phyloP scores from a whole-genome alignment of 2,329 filamentous ascomycete genomes.

The Ophiocordyceps camponoti-floridani region DNA sequence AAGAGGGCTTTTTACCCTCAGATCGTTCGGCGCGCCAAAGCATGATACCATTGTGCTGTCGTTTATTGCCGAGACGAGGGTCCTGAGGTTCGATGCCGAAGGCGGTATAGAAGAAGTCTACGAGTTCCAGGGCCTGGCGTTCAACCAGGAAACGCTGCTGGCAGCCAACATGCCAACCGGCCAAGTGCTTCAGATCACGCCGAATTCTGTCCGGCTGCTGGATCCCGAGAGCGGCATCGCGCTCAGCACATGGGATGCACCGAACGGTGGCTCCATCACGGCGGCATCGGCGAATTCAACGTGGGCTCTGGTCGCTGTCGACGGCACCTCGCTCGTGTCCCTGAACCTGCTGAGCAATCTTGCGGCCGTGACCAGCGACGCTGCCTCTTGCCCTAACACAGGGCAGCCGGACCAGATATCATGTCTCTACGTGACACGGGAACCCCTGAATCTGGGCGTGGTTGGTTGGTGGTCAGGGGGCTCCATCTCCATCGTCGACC shows the following conservation, averaged over 20 bases:
- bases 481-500: constrained; percentile 53
- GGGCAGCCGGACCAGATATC: constrained; percentile 51
- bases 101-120: constrained; percentile 78
- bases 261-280: constrained; percentile 43
- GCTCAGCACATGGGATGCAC: constrained; percentile 39
- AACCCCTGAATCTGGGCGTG: constrained; percentile 49
- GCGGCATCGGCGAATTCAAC: constrained; percentile 57
- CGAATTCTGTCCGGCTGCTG: constrained; percentile 40
- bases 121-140: constrained; percentile 49
- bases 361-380: constrained; percentile 37
- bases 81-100: constrained; percentile 56
- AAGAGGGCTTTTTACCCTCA: constrained; percentile 54
- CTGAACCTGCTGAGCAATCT: constrained; percentile 45
- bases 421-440: constrained; percentile 58
- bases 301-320: constrained; percentile 55
- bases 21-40: constrained; percentile 26
- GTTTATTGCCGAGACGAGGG: constrained; percentile 65
- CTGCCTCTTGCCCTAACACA: constrained; percentile 28
- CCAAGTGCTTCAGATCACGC: constrained; percentile 60
- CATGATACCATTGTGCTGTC: constrained; percentile 63
- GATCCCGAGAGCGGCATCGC: constrained; percentile 38
- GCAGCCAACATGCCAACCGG: constrained; percentile 45
- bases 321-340: constrained; percentile 55
- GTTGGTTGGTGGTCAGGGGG: constrained; percentile 82
- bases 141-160: constrained; percentile 57